Evolutionary conservation across 129 eudicot genomes (phyloP), one percentile per base, ranked within the genome.

Genomic region (Pulicaria dysenterica): DNA sequence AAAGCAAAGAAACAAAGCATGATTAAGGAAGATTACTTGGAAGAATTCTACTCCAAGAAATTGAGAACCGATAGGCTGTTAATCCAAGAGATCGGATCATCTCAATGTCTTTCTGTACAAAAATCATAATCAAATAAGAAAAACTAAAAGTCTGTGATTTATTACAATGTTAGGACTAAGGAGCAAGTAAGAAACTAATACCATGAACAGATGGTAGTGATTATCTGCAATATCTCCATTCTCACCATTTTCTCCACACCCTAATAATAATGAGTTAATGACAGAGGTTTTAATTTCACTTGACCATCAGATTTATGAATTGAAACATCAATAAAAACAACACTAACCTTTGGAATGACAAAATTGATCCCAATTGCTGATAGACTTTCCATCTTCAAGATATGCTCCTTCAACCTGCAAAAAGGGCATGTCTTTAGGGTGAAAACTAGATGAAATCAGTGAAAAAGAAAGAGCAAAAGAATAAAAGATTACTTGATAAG

Each of bases 1-100:
- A 12, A 3, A 59, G 5, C 13, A 3, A 38, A 14, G 39, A 71
- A 59, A 39, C 9, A 14, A 42, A 39, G n/a, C 36, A 66, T 11
- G 50, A 53, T 6, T 50, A 39, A 8, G 54, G 7, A 39, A 59
- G 63, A 85, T 54, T 89, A 89, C 98, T 81, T 34, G 98, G 98
- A 41, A 90, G 86, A 83, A 89, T 45, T 82, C 98, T 85, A 69
- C 89, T 45, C 96, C 99, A 90, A 40, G 99, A 88, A 74, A 94
- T 84, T 4, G 97, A 94, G 64, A 94, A 88, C 7, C 96, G 78
- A 66, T 90, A 90, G 0, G 93, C 85, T 73, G 83, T 60, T 11
- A 94, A 79, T 19, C 96, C 96, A 77, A 94, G 93, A 43, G 88
- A 83, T 55, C 82, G 85, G 85, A 88, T 55, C 67, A 84, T 80